Base-by-base conservation (phyloP, 176 grass and related monocot genomes). In the Oryza officinalis region DNA sequence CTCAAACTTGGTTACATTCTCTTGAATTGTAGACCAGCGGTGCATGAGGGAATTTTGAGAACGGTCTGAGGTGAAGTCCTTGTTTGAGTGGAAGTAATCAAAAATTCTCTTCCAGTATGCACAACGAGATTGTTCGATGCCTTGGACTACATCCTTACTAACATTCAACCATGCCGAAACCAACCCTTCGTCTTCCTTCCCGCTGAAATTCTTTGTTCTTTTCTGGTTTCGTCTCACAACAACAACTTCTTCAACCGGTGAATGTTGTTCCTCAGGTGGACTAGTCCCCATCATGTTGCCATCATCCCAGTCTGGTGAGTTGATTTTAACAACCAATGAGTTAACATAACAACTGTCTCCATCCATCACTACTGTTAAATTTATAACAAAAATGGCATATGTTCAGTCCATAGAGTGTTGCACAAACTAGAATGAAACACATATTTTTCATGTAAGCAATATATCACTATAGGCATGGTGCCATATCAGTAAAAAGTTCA, bases 141-240 rank as follows among this genome's bases (percentile, higher is more conserved):
- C 57, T 44, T 41, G 59, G 6, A 78, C 27, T 26, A 13, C 22
- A 27, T 78, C 35, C 6, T 25, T 0, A 12, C 75, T 44, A 6
- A 78, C 32, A 20, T 78, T 78, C 23, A 78, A 23, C 75, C 59
- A 78, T 17, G 75, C 59, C n/a, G 3, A 17, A n/a, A 44, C 75
- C 59, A 78, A 27, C n/a, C 43, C 15, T 9, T 61, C 35, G 0
- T 78, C 75, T 18, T 78, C 75, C 75, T 23, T 43, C 31, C 37
- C 33, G 11, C 54, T 77, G 13, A 77, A 77, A 77, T 77, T 77
- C 75, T 77, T 77, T 8, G 57, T 27, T 37, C 75, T 78, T 11
- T 43, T 78, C 0, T 41, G 11, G 8, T 44, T 78, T 15, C 7
- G 20, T 43, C 33, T 25, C 0, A 35, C 6, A 13, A 0, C 13